Conservation (phyloP, 768 basidiomycete species). For the Leucocoprinus leucothites region DNA sequence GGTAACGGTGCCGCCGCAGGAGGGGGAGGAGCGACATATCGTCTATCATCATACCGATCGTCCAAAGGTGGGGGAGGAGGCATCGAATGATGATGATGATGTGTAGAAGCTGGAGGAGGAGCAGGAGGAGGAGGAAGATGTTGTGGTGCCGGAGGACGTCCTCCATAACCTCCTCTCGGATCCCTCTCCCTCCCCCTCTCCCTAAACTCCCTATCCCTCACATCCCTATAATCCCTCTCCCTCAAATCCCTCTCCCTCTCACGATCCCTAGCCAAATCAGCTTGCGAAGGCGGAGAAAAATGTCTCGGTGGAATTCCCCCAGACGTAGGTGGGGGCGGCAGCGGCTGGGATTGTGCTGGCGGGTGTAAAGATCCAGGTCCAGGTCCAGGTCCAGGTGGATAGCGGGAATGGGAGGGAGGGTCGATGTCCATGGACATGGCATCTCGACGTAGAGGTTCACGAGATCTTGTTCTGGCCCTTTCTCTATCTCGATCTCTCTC, state of each 20-base stretch:
- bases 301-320: constrained; percentile 18
- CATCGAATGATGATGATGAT: background rate
- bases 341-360: no score
- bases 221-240: no score
- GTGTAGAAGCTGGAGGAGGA: background rate
- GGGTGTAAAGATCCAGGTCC: no score
- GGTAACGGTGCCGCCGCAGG: no score
- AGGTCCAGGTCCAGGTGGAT: no score
- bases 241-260: constrained; percentile 12
- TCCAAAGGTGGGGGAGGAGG: no score
- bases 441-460: background rate
- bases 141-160: background rate
- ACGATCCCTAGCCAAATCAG: constrained; percentile 29
- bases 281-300: constrained; percentile 30
- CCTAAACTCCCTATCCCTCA: no score
- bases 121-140: background rate
- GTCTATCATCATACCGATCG: constrained; percentile 8
- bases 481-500: no score
- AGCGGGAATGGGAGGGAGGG: no score
- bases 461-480: no score
- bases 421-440: constrained; percentile 27
- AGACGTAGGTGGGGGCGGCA: no score
- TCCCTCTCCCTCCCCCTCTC: constrained; percentile 2
- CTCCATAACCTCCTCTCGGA: background rate
- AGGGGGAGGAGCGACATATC: background rate